Percentiles rank a stretch among this genome's conserved stretches.
phyloP scores from a whole-genome alignment of 345 rosid species.

The Psidium guajava region DNA sequence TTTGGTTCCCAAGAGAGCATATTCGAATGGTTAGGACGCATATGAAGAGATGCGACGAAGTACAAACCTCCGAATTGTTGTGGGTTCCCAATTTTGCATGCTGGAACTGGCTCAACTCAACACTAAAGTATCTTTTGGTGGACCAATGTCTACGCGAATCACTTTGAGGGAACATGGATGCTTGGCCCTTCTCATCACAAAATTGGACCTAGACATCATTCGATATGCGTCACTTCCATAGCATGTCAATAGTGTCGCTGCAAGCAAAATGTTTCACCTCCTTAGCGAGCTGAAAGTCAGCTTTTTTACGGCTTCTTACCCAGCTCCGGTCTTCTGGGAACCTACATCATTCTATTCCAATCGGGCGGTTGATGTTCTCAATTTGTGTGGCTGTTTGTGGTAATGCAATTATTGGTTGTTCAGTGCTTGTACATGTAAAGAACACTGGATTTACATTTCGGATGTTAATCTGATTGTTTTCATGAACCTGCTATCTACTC shows the following conservation, averaged over 20 bases:
- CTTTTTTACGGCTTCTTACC: background rate
- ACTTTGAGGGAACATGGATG: background rate
- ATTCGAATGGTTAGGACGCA: constrained; percentile 50
- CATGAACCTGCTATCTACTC: background rate
- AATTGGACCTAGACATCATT: background rate
- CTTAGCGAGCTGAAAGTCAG: background rate
- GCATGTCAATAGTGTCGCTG: background rate
- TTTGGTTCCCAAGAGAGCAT: constrained; percentile 72
- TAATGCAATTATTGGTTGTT: background rate
- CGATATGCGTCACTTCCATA: background rate
- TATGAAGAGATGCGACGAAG: constrained; percentile 14
- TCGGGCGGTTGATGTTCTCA: background rate
- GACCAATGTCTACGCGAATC: background rate
- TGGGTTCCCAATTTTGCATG: background rate
- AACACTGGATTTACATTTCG: background rate
- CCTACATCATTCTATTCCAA: background rate
- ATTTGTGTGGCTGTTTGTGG: background rate
- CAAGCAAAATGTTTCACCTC: background rate
- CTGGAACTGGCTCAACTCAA: background rate
- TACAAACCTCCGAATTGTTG: background rate
- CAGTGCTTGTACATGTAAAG: background rate
- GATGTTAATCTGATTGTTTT: background rate
- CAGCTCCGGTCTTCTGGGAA: background rate
- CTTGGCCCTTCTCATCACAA: background rate
- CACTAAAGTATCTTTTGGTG: background rate